Percentiles rank a stretch among this genome's conserved stretches.
phyloP scores from a whole-genome alignment of 495 filamentous ascomycete genomes.

The Hypoxylon rickii region DNA sequence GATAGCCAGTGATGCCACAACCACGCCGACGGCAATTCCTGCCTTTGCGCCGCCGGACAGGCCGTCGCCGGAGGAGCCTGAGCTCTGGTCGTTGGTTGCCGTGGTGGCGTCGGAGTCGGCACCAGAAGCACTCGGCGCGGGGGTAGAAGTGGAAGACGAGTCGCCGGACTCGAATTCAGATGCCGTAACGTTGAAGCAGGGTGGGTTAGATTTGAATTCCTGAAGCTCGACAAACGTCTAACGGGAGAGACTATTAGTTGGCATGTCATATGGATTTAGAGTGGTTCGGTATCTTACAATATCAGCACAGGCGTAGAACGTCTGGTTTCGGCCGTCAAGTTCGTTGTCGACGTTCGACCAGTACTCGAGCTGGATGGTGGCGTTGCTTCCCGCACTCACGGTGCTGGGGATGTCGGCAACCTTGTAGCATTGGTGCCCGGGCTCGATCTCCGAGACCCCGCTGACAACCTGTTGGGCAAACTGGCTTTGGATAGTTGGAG shows the following conservation, averaged over 20 bases:
- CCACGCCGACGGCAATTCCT: conserved; percentile 52
- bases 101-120: conserved; percentile 4
- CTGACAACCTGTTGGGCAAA: conserved; percentile 48
- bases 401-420: conserved; percentile 45
- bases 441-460: conserved; percentile 43
- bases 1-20: conserved; percentile 43
- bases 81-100: not conserved
- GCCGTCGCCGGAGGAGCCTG: conserved; percentile 26
- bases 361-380: conserved; percentile 58
- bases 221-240: conserved; percentile 48
- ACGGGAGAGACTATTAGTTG: not conserved
- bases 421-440: conserved; percentile 58
- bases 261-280: not conserved
- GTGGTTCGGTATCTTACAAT: conserved; percentile 30
- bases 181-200: conserved; percentile 57
- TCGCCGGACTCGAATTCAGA: conserved; percentile 39
- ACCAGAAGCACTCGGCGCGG: conserved; percentile 11
- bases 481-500: conserved; percentile 49
- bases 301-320: conserved; percentile 59
- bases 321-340: conserved; percentile 45
- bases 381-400: conserved; percentile 48
- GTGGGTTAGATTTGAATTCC: conserved; percentile 46
- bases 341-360: conserved; percentile 48
- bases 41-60: conserved; percentile 52
- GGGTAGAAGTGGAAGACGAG: conserved; percentile 23